Evolutionary conservation across 306 rosid species (phyloP).

Genomic region (Quercus bicolor): DNA sequence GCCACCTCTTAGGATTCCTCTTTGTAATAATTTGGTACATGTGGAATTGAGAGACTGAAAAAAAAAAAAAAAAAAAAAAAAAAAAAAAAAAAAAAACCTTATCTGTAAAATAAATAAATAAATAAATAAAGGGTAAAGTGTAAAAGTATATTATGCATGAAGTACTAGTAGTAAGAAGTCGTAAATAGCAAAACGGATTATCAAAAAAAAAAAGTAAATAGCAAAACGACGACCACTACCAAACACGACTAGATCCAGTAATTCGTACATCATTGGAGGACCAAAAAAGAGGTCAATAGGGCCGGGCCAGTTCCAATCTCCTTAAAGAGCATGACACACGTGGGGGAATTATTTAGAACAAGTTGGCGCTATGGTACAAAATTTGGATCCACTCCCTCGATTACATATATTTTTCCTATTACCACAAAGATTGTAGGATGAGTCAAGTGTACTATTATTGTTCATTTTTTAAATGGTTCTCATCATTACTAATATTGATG

Average conservation of each 20-base stretch:
- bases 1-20: rapidly evolving
- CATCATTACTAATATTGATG: too few species aligned
- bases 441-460: too few species aligned
- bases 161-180: background rate
- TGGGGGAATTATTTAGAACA: slow-evolving; percentile 30
- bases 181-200: background rate
- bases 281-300: slow-evolving; percentile 22
- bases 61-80: too few species aligned
- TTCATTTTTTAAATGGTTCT: too few species aligned
- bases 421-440: too few species aligned
- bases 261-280: slow-evolving; percentile 28
- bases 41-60: too few species aligned
- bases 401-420: too few species aligned
- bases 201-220: background rate
- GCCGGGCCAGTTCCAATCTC: slow-evolving; percentile 15
- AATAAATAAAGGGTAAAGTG: too few species aligned
- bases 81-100: too few species aligned
- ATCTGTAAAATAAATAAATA: too few species aligned
- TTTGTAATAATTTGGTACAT: rapidly evolving
- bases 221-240: background rate
- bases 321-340: slow-evolving; percentile 38
- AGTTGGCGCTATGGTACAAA: slow-evolving; percentile 1
- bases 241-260: background rate
- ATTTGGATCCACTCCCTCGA: background rate
- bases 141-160: background rate